phyloP scores from a whole-genome alignment of 2,329 filamentous ascomycete species.

The Colletotrichum sp. region DNA sequence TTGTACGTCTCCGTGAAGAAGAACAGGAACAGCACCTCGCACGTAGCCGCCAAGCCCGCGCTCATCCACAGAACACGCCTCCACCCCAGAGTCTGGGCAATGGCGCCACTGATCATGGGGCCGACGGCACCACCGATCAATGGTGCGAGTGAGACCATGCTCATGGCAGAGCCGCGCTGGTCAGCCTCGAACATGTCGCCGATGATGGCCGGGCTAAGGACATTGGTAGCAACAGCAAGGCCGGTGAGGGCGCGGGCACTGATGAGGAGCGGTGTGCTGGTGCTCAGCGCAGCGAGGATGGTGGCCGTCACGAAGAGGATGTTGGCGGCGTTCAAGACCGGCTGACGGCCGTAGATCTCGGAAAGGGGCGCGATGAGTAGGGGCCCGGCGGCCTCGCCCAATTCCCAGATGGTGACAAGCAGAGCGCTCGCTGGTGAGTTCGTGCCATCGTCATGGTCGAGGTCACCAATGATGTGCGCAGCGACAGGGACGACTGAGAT shows the following conservation, averaged over 20 bases:
- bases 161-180: constrained; percentile 63
- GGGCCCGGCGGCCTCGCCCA: constrained; percentile 68
- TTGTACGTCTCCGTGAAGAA: constrained; percentile 67
- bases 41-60: constrained; percentile 48
- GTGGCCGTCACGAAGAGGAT: constrained; percentile 55
- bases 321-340: constrained; percentile 60
- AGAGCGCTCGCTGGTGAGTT: constrained; percentile 58
- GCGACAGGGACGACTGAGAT: constrained; percentile 61
- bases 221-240: constrained; percentile 67
- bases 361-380: constrained; percentile 66
- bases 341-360: constrained; percentile 63
- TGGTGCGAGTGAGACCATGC: constrained; percentile 60
- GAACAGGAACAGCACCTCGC: constrained; percentile 55
- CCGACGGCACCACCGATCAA: constrained; percentile 62
- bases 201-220: constrained; percentile 67
- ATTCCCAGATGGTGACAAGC: constrained; percentile 74
- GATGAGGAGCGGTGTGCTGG: constrained; percentile 52
- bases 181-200: constrained; percentile 67
- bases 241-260: constrained; percentile 63
- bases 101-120: constrained; percentile 58
- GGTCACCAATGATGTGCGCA: constrained; percentile 53
- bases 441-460: constrained; percentile 35
- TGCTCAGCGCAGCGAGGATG: constrained; percentile 49
- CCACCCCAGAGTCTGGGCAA: constrained; percentile 62
- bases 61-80: constrained; percentile 56